These are phyloP conservation scores for Pilobolus umbonatus DNA, from an alignment of 192 early-diverging fungal genomes.

Conservation along the genomic window DNA sequence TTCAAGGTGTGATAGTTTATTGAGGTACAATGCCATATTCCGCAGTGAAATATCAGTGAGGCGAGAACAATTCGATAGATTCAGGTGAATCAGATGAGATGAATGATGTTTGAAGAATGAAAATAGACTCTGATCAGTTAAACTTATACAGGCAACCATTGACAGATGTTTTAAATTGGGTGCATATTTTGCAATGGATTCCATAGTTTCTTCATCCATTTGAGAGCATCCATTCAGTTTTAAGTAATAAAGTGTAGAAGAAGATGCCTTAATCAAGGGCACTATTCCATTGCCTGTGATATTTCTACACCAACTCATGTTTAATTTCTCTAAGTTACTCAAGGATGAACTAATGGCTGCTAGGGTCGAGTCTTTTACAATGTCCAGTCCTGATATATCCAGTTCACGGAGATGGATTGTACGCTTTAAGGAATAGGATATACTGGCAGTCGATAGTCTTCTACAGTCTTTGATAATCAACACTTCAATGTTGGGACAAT, in stretches of 20 bases:
- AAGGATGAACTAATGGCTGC: constrained; percentile 34
- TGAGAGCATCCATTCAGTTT: constrained; percentile 41
- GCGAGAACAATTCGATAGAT: constrained; percentile 38
- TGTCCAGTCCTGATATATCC: constrained; percentile 37
- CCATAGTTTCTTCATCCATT: constrained; percentile 38
- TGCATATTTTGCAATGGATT: constrained; percentile 34
- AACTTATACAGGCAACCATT: constrained; percentile 36
- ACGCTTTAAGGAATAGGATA: constrained; percentile 35
- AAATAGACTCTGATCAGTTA: constrained; percentile 36
- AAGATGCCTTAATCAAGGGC: constrained; percentile 28
- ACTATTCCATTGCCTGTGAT: constrained; percentile 38
- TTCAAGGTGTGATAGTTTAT: constrained; percentile 41
- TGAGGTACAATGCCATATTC: constrained; percentile 25
- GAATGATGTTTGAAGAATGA: constrained; percentile 26
- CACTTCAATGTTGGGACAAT: constrained; percentile 37
- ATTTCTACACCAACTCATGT: constrained; percentile 47
- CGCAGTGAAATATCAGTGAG: constrained; percentile 35
- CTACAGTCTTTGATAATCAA: constrained; percentile 35
- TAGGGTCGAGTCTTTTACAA: constrained; percentile 40
- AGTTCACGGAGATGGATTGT: constrained; percentile 31
- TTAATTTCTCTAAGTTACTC: constrained; percentile 35
- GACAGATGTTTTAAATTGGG: constrained; percentile 39
- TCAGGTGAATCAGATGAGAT: constrained; percentile 32
- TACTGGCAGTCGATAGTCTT: constrained; percentile 33
- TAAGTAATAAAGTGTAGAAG: constrained; percentile 32